phyloP scores from a whole-genome alignment of 2,329 filamentous ascomycete genomes.

The Cladophialophora yegresii region DNA sequence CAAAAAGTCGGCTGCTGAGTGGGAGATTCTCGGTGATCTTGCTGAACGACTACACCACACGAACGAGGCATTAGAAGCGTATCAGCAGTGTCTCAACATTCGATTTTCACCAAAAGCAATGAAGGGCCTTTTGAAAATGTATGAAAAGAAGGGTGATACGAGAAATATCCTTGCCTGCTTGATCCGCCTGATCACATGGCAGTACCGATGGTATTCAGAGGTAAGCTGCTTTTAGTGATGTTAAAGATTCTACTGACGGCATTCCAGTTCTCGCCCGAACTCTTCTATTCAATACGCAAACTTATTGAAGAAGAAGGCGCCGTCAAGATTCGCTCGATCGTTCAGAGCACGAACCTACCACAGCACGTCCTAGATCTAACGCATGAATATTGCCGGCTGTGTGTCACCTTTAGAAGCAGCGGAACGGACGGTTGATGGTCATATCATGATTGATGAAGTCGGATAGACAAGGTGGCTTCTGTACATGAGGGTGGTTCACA shows the following conservation, averaged over 20 bases:
- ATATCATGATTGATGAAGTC: not conserved
- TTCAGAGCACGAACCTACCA: constrained; percentile 90
- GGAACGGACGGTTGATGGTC: constrained; percentile 74
- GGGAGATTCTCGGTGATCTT: constrained; percentile 93
- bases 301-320: constrained; percentile 97
- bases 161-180: constrained; percentile 79
- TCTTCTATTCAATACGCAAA: constrained; percentile 83
- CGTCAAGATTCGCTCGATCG: constrained; percentile 94
- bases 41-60: constrained; percentile 90
- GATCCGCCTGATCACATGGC: constrained; percentile 92
- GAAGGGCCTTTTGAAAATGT: constrained; percentile 76
- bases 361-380: constrained; percentile 92
- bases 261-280: constrained; percentile 78
- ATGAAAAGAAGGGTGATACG: constrained; percentile 76
- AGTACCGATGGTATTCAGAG: constrained; percentile 99
- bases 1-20: constrained; percentile 94
- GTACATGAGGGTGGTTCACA: constrained; percentile 6
- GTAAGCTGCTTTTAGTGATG: constrained; percentile 46
- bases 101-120: constrained; percentile 94
- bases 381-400: constrained; percentile 92
- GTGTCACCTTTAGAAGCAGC: constrained; percentile 90
- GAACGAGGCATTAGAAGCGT: constrained; percentile 90
- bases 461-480: not conserved
- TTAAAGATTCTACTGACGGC: constrained; percentile 22
- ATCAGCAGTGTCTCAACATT: constrained; percentile 79